Evolutionary conservation across 352 stramenopile genomes (phyloP).

Genomic region (Phytophthora capsici): DNA sequence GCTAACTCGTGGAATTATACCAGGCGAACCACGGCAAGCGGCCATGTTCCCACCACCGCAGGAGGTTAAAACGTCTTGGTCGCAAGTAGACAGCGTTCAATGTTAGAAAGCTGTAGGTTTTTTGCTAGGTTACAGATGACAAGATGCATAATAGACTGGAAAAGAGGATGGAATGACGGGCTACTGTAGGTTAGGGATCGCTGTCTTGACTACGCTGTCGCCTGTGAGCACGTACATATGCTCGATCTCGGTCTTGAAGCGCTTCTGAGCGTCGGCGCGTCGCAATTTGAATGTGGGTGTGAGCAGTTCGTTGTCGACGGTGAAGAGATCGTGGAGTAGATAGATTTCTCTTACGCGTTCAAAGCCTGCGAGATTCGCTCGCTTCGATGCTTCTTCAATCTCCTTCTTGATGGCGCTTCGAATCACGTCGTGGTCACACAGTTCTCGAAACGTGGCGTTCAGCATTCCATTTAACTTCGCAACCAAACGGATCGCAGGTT

Average conservation of each 20-base stretch:
- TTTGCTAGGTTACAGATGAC: constrained; percentile 22
- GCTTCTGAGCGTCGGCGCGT: constrained; percentile 64
- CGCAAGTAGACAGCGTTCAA: constrained; percentile 24
- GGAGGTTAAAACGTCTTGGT: constrained; percentile 51
- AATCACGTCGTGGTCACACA: constrained; percentile 60
- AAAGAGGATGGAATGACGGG: too few species aligned
- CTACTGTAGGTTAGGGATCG: not conserved
- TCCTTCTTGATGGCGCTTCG: constrained; percentile 53
- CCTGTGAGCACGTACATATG: constrained; percentile 70
- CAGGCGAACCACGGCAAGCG: constrained; percentile 63
- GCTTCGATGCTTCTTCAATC: constrained; percentile 57
- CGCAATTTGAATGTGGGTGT: constrained; percentile 99
- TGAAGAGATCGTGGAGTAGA: constrained; percentile 91
- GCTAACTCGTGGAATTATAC: not conserved
- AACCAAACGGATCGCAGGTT: constrained; percentile 40
- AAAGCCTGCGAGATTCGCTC: constrained; percentile 89
- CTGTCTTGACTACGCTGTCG: constrained; percentile 55
- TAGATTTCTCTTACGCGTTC: constrained; percentile 93
- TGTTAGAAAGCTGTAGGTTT: not conserved
- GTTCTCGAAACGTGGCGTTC: constrained; percentile 44
- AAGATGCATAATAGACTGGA: constrained; percentile 23
- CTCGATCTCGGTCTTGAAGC: constrained; percentile 74
- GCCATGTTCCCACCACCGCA: constrained; percentile 57
- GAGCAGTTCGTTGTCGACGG: constrained; percentile 93
- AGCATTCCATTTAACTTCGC: constrained; percentile 41